phyloP scores from a whole-genome alignment of 1,139 yeast species.

The Groenewaldozyma auringiensis region DNA sequence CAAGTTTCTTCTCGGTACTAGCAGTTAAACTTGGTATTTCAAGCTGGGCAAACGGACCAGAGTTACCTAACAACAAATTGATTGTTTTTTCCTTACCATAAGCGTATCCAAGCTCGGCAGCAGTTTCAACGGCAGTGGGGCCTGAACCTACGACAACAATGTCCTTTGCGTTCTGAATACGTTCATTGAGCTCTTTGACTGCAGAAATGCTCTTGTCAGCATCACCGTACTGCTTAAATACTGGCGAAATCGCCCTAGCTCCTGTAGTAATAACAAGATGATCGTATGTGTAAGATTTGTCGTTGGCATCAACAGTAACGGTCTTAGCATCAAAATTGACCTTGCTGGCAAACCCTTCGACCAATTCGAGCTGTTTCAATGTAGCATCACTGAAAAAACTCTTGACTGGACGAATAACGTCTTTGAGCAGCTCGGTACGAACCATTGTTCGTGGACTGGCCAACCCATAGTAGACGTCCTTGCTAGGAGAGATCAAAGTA shows the following conservation, averaged over 20 bases:
- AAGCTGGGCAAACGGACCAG: slow-evolving; percentile 14
- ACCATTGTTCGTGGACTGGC: slow-evolving; percentile 24
- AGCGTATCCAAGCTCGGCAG: slow-evolving; percentile 48
- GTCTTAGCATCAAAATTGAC: slow-evolving; percentile 22
- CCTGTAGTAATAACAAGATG: slow-evolving; percentile 78
- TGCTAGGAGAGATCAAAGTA: slow-evolving; percentile 18
- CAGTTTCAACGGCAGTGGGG: slow-evolving; percentile 86
- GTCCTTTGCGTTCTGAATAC: slow-evolving; percentile 63
- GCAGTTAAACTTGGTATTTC: slow-evolving; percentile 14
- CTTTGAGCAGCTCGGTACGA: slow-evolving; percentile 16
- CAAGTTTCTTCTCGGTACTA: slow-evolving; percentile 14
- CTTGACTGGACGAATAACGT: slow-evolving; percentile 14
- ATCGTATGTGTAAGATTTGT: slow-evolving; percentile 47
- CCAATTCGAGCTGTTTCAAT: slow-evolving; percentile 14
- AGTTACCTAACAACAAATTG: slow-evolving; percentile 20
- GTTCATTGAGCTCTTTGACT: slow-evolving; percentile 64
- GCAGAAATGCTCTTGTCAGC: slow-evolving; percentile 68
- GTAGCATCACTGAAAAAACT: slow-evolving; percentile 9
- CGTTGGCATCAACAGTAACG: slow-evolving; percentile 27
- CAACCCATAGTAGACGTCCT: slow-evolving; percentile 16
- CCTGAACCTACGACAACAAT: slow-evolving; percentile 89
- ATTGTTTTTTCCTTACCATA: slow-evolving; percentile 19
- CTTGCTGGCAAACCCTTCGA: slow-evolving; percentile 30
- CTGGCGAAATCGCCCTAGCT: slow-evolving; percentile 57
- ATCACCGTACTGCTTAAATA: slow-evolving; percentile 72